A percentile compares a stretch with the other conserved stretches of the same genome.
Conservation (phyloP, 148 eudicot species). For the Diospyros lotus region DNA sequence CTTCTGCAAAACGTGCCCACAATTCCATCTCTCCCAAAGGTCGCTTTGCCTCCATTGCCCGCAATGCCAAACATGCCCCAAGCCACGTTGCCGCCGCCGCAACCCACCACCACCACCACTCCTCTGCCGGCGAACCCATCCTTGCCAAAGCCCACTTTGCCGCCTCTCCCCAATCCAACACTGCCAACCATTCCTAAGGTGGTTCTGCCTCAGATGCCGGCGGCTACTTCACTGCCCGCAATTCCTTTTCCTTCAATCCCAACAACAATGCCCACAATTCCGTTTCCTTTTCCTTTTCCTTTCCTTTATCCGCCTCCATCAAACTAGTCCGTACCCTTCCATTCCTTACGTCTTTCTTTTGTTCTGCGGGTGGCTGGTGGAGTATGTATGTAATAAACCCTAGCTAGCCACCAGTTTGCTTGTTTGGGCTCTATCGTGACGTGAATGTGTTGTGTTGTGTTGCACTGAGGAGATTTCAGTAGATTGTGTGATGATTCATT, state of each 20-base stretch:
- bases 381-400: too few species aligned
- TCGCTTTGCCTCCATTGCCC: constrained; percentile 5
- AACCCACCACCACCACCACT: neutral
- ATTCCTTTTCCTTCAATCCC: constrained; percentile 3
- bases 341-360: too few species aligned
- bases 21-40: constrained; percentile 7
- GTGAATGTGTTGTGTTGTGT: too few species aligned
- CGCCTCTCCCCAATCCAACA: too few species aligned
- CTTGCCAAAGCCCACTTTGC: neutral
- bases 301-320: neutral
- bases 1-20: constrained; percentile 9
- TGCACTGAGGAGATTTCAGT: too few species aligned
- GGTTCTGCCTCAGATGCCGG: constrained; percentile 6
- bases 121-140: neutral
- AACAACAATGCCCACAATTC: neutral
- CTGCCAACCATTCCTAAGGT: constrained; percentile 9
- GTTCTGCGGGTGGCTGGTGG: too few species aligned
- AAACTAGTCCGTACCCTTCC: neutral
- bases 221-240: neutral
- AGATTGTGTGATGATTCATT: too few species aligned
- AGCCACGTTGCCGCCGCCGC: constrained; percentile 8
- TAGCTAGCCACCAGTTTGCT: too few species aligned
- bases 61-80: constrained; percentile 11
- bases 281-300: neutral
- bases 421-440: too few species aligned